Evolutionary conservation across 2,329 filamentous ascomycete species (phyloP), one percentile per base, ranked within the genome.

Genomic region (Beauveria caledonica): DNA sequence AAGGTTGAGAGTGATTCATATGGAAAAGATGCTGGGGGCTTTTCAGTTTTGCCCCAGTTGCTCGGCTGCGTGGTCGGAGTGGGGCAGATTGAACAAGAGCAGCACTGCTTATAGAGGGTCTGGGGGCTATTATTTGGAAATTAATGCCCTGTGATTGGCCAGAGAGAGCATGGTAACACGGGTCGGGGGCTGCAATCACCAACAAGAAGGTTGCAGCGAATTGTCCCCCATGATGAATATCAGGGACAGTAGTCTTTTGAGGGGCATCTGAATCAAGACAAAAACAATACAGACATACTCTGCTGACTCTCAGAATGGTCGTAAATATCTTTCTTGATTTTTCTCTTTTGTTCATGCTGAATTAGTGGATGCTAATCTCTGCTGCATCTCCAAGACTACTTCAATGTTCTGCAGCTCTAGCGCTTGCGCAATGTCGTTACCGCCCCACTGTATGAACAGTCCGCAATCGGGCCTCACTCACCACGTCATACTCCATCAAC

Each of bases 101-200:
- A 27, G 55, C n/a, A 36, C 21, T 57, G 21, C 2, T 46, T 48
- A 17, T 42, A 48, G 42, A 48, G 53, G 53, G 49, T 27, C 23
- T 33, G 45, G 21, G 58, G 50, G 44, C 50, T 21, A 5, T 62
- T 58, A 62, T 71, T 72, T 68, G 66, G 66, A 67, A 74, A 74
- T 75, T 66, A 62, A 60, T 64, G 62, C 58, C 64, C 65, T 66
- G 68, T 36, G 70, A 75, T 74, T 75, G 73, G 73, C 19, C 7
- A 48, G 27, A 25, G 7, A 10, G 1, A 42, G 53, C 27, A 29
- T 27, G n/a, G n/a, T n/a, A n/a, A 15, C 23, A 6, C n/a, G 5
- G 49, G n/a, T 23, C 5, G 27, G 49, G 48, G 15, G 54, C 10
- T 17, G 33, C n/a, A 45, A 9, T 17, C 17, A 36, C 11, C 33